phyloP scores from a whole-genome alignment of 2,329 filamentous ascomycete species.

The Raffaelea ambrosiae region DNA sequence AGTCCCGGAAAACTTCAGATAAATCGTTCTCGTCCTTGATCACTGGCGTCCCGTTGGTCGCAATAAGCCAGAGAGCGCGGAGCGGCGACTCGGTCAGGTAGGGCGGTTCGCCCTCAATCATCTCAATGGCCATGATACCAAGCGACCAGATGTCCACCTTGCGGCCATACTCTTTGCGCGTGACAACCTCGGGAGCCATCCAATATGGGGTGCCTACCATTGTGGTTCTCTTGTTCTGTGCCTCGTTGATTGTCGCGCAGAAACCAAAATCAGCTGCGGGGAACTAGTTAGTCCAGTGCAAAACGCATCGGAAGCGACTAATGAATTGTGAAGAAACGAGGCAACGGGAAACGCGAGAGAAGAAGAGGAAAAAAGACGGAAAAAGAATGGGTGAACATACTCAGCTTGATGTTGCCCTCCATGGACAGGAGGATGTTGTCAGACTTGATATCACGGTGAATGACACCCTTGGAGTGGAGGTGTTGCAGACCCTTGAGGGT shows the following conservation, averaged over 20 bases:
- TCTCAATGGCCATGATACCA: slow-evolving; percentile 99
- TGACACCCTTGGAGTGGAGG: slow-evolving; percentile 93
- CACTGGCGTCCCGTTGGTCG: slow-evolving; percentile 87
- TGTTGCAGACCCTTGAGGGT: slow-evolving; percentile 88
- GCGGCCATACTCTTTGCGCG: slow-evolving; percentile 91
- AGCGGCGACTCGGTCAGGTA: slow-evolving; percentile 94
- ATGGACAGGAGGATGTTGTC: slow-evolving; percentile 93
- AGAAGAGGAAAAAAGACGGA: background rate
- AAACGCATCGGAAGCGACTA: background rate
- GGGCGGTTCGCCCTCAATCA: slow-evolving; percentile 97
- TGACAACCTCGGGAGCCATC: slow-evolving; percentile 99
- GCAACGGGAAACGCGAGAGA: background rate
- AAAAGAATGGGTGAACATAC: slow-evolving; percentile 59
- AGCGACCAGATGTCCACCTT: slow-evolving; percentile 99
- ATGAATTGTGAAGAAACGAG: background rate
- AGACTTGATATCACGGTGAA: slow-evolving; percentile 97
- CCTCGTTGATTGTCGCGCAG: slow-evolving; percentile 96
- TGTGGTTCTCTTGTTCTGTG: slow-evolving; percentile 92
- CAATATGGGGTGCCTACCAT: slow-evolving; percentile 99
- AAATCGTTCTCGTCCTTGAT: slow-evolving; percentile 90
- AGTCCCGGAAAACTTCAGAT: slow-evolving; percentile 77
- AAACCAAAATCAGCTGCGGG: slow-evolving; percentile 87
- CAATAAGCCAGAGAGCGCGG: slow-evolving; percentile 88
- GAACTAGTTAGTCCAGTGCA: background rate
- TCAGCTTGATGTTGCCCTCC: slow-evolving; percentile 95